Evolutionary conservation across 2,329 filamentous ascomycete genomes (phyloP).

Genomic region (Pseudogymnoascus sp.): DNA sequence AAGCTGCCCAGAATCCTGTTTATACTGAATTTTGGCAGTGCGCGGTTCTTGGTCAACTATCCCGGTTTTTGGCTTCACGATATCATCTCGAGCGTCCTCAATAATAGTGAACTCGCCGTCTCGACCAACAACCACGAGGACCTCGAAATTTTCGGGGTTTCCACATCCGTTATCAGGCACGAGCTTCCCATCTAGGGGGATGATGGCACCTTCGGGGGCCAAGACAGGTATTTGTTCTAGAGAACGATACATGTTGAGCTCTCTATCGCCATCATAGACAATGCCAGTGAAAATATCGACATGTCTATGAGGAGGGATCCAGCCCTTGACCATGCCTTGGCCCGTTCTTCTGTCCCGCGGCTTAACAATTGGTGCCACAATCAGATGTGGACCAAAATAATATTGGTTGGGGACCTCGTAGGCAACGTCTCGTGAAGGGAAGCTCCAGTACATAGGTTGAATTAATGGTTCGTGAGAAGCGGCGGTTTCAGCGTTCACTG

Average conservation of each 20-base stretch:
- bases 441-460: slow-evolving; percentile 58
- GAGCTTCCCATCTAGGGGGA: slow-evolving; percentile 44
- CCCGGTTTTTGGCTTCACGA: background rate
- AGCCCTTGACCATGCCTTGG: slow-evolving; percentile 43
- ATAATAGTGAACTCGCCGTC: slow-evolving; percentile 44
- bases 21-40: background rate
- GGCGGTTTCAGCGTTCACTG: slow-evolving; percentile 45
- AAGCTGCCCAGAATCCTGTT: background rate
- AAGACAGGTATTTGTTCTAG: slow-evolving; percentile 48
- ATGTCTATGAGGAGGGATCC: slow-evolving; percentile 49
- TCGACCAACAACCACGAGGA: slow-evolving; percentile 41
- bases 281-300: slow-evolving; percentile 53
- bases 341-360: slow-evolving; percentile 42
- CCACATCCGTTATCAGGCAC: slow-evolving; percentile 40
- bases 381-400: slow-evolving; percentile 49
- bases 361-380: slow-evolving; percentile 50
- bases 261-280: slow-evolving; percentile 51
- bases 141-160: slow-evolving; percentile 42
- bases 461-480: slow-evolving; percentile 45
- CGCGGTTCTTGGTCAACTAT: background rate
- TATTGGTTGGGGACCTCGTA: slow-evolving; percentile 53
- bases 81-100: slow-evolving; percentile 35
- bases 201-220: slow-evolving; percentile 49
- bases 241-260: slow-evolving; percentile 44
- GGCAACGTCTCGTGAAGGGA: slow-evolving; percentile 44